Evolutionary conservation across 2,329 filamentous ascomycete genomes (phyloP), one percentile per base, ranked within the genome.

Genomic region (Mariannaea elegans): DNA sequence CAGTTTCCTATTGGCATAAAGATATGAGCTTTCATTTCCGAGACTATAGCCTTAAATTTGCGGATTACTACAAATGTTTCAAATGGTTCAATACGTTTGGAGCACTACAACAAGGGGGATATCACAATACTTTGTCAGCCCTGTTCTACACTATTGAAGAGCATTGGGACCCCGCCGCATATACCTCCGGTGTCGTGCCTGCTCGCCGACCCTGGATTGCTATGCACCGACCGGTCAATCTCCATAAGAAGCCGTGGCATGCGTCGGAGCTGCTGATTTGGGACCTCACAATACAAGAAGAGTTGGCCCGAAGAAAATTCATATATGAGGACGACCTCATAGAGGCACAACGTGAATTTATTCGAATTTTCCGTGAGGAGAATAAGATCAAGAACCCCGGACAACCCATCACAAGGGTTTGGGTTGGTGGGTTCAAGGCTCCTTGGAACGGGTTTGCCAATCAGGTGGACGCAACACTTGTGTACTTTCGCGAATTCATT

Each of bases 191-290:
- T 1, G 42, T 56, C 2, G 63, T 65, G 14, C 69, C 64, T 8
- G 56, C 62, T 29, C 77, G 80, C 9, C 78, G 81, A 42, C 82
- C 85, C 0, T 88, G 84, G 84, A 62, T 87, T 31, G 82, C 75
- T 0, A 66, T 84, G 13, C 79, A 80, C 57, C 79, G 85, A 10
- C 79, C 81, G 0, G 65, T 73, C 4, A 72, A 81, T n/a, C 72
- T 76, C 2, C 75, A 80, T 55, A 13, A 8, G 1, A 69, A 53
- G 19, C 64, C 70, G 1, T 80, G 74, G 68, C 63, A 2, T 1
- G 49, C 52, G 2, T 76, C 77, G 2, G 84, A 87, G 64, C 65
- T 88, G 12, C 73, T 87, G 6, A 83, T 88, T 36, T 87, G 84
- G 84, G 85, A 87, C 61, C 56, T 74, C 2, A 64, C 70, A 1